Evolutionary conservation across 495 filamentous ascomycete species (phyloP).

Genomic region (Tuber aestivum): DNA sequence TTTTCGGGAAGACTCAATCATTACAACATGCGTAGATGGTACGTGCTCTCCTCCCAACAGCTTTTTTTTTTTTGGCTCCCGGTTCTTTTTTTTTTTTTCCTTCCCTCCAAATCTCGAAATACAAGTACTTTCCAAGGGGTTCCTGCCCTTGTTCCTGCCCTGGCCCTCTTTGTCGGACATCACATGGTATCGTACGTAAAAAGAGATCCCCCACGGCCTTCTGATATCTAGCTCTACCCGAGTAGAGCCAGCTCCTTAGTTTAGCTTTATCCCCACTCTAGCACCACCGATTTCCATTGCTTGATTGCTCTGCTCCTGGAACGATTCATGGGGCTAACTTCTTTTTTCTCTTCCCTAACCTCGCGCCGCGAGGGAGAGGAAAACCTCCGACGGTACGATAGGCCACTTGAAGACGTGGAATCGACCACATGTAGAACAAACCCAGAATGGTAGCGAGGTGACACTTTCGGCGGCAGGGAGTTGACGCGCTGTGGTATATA

Average conservation of each 20-base stretch:
- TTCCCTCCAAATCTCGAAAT: neutral
- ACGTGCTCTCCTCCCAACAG: conserved; percentile 39
- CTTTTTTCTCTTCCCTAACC: conserved; percentile 15
- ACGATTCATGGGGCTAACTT: conserved; percentile 29
- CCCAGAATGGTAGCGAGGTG: conserved; percentile 46
- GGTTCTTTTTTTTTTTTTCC: neutral
- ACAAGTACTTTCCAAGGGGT: neutral
- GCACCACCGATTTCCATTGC: conserved; percentile 8
- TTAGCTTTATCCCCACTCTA: conserved; percentile 29
- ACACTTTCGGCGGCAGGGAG: conserved; percentile 40
- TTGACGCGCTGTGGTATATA: conserved; percentile 18
- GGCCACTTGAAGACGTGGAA: conserved; percentile 87
- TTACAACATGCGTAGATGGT: conserved; percentile 87
- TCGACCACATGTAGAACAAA: conserved; percentile 58
- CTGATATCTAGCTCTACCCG: neutral
- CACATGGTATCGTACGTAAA: neutral
- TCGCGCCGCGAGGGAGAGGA: conserved; percentile 16
- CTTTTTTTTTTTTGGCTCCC: neutral
- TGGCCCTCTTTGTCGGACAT: neutral
- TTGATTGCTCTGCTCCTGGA: neutral
- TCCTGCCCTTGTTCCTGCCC: neutral
- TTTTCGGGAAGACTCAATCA: conserved; percentile 84
- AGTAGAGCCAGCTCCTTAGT: neutral
- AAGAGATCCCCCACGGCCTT: neutral
- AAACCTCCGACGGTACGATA: conserved; percentile 41